Evolutionary conservation across 306 rosid species (phyloP).

Genomic region (Inga leiocalycina): DNA sequence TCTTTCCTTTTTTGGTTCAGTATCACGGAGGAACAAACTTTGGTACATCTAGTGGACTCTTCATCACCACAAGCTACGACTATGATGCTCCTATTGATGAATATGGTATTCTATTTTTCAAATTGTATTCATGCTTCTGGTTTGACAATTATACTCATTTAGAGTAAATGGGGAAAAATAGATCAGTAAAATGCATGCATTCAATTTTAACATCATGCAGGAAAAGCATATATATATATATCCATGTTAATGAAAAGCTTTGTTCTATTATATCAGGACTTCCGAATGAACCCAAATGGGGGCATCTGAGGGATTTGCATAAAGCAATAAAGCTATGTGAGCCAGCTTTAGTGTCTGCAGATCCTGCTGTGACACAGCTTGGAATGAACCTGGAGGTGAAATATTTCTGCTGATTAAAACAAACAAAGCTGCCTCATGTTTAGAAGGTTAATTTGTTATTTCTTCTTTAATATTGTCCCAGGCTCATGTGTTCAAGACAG

Average conservation of each 20-base stretch:
- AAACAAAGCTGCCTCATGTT: background rate
- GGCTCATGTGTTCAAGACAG: conserved; percentile 75
- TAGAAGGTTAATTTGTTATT: conserved; percentile 19
- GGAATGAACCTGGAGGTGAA: conserved; percentile 78
- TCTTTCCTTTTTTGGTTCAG: conserved; percentile 39
- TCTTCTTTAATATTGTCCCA: conserved; percentile 31
- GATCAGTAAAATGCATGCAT: background rate
- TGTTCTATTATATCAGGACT: conserved; percentile 59
- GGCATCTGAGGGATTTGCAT: conserved; percentile 84
- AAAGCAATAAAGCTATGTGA: conserved; percentile 80
- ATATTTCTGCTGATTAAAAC: conserved; percentile 23
- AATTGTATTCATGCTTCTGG: background rate
- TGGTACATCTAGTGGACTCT: conserved; percentile 87
- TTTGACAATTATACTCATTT: background rate
- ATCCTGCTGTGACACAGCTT: conserved; percentile 64
- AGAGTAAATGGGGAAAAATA: background rate
- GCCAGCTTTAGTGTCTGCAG: conserved; percentile 66
- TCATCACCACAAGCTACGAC: conserved; percentile 92
- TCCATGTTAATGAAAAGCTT: conserved; percentile 12
- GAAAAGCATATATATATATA: no score
- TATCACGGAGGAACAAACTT: conserved; percentile 99
- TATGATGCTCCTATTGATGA: conserved; percentile 94
- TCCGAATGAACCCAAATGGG: conserved; percentile 83
- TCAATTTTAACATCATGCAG: background rate
- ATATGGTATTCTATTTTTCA: conserved; percentile 58